Evolutionary conservation across 2,329 filamentous ascomycete species (phyloP).

Genomic region (Fusarium sp.): DNA sequence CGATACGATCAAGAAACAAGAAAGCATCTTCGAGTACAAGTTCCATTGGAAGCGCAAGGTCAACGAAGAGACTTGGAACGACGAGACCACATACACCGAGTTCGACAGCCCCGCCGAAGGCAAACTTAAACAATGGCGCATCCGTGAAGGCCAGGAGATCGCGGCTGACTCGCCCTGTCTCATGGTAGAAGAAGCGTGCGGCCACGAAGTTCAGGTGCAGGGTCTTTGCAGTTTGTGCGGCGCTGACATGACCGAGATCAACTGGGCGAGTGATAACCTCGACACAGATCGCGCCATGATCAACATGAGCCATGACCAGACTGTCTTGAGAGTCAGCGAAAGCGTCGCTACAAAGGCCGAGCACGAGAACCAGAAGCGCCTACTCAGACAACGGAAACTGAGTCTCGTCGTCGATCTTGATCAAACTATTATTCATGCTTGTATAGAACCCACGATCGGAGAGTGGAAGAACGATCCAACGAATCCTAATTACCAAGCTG

Average conservation of each 20-base stretch:
- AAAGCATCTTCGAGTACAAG: constrained; percentile 85
- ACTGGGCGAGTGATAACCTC: constrained; percentile 81
- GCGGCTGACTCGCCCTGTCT: constrained; percentile 67
- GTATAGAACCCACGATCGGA: constrained; percentile 93
- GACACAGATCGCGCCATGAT: constrained; percentile 90
- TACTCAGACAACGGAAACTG: constrained; percentile 83
- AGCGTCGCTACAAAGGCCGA: constrained; percentile 84
- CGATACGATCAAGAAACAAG: constrained; percentile 78
- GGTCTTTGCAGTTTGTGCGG: constrained; percentile 93
- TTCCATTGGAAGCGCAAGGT: constrained; percentile 84
- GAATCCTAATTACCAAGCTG: constrained; percentile 90
- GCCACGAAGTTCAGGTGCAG: constrained; percentile 89
- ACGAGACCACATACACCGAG: constrained; percentile 75
- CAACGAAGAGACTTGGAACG: constrained; percentile 68
- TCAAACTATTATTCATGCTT: constrained; percentile 98
- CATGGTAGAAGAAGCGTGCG: constrained; percentile 89
- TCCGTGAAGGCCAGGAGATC: constrained; percentile 73
- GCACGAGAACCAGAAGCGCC: constrained; percentile 83
- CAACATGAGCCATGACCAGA: constrained; percentile 94
- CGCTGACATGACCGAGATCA: constrained; percentile 92
- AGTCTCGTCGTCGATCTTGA: constrained; percentile 96
- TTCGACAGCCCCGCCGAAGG: constrained; percentile 90
- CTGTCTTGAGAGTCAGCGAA: constrained; percentile 83
- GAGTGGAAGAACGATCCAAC: constrained; percentile 92
- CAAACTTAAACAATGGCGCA: constrained; percentile 77